These are phyloP conservation scores for Acanthamoeba royreba DNA, from an alignment of 208 protist species.

Conservation along the genomic window DNA sequence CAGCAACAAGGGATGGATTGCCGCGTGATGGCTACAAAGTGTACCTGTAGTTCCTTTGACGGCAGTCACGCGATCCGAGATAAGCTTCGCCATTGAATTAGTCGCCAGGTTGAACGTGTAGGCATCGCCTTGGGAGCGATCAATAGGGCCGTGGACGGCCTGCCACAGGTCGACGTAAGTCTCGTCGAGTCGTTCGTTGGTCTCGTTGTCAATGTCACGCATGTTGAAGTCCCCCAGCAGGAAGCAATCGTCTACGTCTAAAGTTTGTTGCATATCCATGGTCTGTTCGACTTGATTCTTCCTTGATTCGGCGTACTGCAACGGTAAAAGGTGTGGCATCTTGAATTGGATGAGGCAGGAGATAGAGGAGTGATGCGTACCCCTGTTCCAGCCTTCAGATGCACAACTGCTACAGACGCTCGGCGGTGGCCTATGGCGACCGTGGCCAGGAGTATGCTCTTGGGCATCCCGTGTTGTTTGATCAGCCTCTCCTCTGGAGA, in stretches of 20 bases:
- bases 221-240: constrained; percentile 27
- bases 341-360: background rate
- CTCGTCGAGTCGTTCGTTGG: background rate
- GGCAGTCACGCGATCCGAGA: background rate
- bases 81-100: background rate
- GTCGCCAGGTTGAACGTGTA: background rate
- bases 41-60: background rate
- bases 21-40: background rate
- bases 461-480: background rate
- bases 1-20: background rate
- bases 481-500: background rate
- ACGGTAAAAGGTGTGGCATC: background rate
- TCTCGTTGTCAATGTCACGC: background rate
- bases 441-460: background rate
- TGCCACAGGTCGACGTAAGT: background rate
- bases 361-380: background rate
- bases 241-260: background rate
- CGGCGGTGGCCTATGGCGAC: background rate
- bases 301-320: background rate
- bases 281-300: background rate
- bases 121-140: background rate
- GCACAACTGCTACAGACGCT: background rate
- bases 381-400: background rate
- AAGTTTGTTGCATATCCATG: background rate
- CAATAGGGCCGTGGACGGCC: background rate